Percentiles rank a stretch among this genome's conserved stretches.
Conservation (phyloP, 1,284 basidiomycete genomes). For the Leccinum solheimii region DNA sequence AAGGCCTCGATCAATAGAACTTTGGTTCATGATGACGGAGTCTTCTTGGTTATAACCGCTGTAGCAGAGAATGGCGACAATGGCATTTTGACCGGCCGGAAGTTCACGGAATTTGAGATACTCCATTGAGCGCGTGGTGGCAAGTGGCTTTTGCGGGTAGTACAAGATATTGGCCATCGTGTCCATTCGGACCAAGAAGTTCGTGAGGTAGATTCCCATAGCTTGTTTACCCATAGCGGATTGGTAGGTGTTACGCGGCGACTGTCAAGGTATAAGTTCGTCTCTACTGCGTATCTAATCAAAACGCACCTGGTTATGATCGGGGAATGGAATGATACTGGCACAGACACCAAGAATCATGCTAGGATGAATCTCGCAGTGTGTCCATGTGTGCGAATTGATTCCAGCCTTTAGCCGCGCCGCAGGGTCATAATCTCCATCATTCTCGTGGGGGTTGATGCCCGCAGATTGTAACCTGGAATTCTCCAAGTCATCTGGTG, state of each 20-base stretch:
- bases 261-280: slow-evolving; percentile 49
- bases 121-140: slow-evolving; percentile 98
- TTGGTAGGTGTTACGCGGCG: slow-evolving; percentile 98
- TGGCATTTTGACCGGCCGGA: slow-evolving; percentile 97
- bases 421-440: slow-evolving; percentile 81
- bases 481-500: slow-evolving; percentile 90
- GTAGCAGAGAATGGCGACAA: slow-evolving; percentile 98
- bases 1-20: slow-evolving; percentile 95
- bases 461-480: slow-evolving; percentile 70
- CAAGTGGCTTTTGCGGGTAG: slow-evolving; percentile 98
- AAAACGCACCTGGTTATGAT: slow-evolving; percentile 89
- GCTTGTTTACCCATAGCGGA: slow-evolving; percentile 99
- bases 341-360: slow-evolving; percentile 99
- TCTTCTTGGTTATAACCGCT: slow-evolving; percentile 99
- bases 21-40: slow-evolving; percentile 99
- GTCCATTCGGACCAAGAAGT: slow-evolving; percentile 97
- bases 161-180: slow-evolving; percentile 99
- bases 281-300: slow-evolving; percentile 2
- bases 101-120: slow-evolving; percentile 97
- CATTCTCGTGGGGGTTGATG: slow-evolving; percentile 58
- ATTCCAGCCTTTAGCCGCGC: slow-evolving; percentile 83
- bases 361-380: slow-evolving; percentile 98
- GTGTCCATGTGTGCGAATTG: slow-evolving; percentile 92
- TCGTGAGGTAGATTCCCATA: slow-evolving; percentile 98
- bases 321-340: slow-evolving; percentile 98